A percentile compares a stretch with the other conserved stretches of the same genome.
Evolutionary conservation across 768 basidiomycete genomes (phyloP).

Genomic region (Suillus lakei): DNA sequence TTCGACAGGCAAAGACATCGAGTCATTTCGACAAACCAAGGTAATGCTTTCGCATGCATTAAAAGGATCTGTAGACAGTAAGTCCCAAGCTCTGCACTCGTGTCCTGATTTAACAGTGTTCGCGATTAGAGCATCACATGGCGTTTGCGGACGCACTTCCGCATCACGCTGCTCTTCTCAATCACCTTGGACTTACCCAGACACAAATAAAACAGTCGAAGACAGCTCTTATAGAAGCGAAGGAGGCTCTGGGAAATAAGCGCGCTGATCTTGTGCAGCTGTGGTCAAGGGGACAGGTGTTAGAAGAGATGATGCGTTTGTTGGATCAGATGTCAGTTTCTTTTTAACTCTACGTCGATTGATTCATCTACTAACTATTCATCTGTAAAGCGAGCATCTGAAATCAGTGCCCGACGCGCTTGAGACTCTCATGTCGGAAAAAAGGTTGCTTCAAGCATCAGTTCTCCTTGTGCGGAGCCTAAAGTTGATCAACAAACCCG

Average conservation of each 20-base stretch:
- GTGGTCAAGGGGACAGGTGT: conserved; percentile 85
- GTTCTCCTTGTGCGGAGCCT: conserved; percentile 84
- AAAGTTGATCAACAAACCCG: conserved; percentile 88
- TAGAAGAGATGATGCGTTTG: conserved; percentile 95
- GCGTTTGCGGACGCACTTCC: conserved; percentile 94
- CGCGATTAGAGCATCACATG: conserved; percentile 80
- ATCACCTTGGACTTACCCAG: conserved; percentile 75
- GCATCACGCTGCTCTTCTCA: conserved; percentile 81
- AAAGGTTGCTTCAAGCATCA: conserved; percentile 88
- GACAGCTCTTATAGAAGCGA: conserved; percentile 72
- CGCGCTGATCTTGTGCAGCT: conserved; percentile 89
- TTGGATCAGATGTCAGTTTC: conserved; percentile 87
- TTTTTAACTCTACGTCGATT: conserved; percentile 8
- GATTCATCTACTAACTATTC: conserved; percentile 20
- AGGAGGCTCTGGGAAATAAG: conserved; percentile 78
- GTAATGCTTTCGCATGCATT: conserved; percentile 77
- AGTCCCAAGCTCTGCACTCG: conserved; percentile 34
- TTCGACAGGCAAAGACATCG: conserved; percentile 72
- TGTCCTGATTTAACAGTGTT: conserved; percentile 7
- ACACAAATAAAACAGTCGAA: conserved; percentile 75
- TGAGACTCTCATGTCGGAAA: conserved; percentile 95
- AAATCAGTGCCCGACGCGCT: conserved; percentile 90
- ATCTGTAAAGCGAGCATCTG: conserved; percentile 72
- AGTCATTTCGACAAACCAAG: conserved; percentile 79
- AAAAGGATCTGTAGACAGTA: conserved; percentile 88